A percentile compares a stretch with the other conserved stretches of the same genome.
These are phyloP conservation scores for Trichoderma simmonsii DNA, from an alignment of 2,329 filamentous ascomycete species.

Conservation along the genomic window DNA sequence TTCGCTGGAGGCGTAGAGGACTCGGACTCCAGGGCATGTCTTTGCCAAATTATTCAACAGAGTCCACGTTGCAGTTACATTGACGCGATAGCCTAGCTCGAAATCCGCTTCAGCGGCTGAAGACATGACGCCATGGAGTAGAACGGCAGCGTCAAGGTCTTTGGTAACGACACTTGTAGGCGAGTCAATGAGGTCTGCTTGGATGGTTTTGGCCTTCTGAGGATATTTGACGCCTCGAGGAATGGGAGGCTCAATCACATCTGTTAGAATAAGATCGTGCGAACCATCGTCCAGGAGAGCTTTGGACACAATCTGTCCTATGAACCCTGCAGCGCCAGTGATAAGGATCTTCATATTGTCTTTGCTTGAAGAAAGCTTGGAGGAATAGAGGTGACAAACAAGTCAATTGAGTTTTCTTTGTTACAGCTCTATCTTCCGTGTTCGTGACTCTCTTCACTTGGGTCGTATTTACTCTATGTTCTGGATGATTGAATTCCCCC, in stretches of 20 bases:
- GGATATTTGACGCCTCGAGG: not conserved
- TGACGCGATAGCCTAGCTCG: not conserved
- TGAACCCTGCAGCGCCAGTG: slow-evolving; percentile 62
- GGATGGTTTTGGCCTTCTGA: not conserved
- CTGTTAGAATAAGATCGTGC: slow-evolving; percentile 23
- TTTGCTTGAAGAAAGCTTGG: not conserved
- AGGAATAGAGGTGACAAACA: not conserved
- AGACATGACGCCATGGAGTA: not conserved
- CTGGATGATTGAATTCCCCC: not conserved
- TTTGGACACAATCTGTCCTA: slow-evolving; percentile 58
- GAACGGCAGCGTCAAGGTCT: not conserved
- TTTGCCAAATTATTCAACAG: not conserved
- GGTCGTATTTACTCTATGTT: not conserved
- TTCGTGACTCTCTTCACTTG: not conserved
- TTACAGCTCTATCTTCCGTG: not conserved
- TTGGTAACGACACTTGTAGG: not conserved
- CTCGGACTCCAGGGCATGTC: not conserved
- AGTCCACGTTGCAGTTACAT: not conserved
- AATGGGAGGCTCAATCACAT: not conserved
- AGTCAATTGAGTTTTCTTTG: not conserved
- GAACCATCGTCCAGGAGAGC: slow-evolving; percentile 46
- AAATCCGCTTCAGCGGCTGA: not conserved
- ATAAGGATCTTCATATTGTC: slow-evolving; percentile 50
- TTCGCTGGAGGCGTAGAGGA: not conserved
- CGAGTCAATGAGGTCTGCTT: not conserved